phyloP scores from a whole-genome alignment of 1,284 basidiomycete species.

The Microbotryomycetes sp. region DNA sequence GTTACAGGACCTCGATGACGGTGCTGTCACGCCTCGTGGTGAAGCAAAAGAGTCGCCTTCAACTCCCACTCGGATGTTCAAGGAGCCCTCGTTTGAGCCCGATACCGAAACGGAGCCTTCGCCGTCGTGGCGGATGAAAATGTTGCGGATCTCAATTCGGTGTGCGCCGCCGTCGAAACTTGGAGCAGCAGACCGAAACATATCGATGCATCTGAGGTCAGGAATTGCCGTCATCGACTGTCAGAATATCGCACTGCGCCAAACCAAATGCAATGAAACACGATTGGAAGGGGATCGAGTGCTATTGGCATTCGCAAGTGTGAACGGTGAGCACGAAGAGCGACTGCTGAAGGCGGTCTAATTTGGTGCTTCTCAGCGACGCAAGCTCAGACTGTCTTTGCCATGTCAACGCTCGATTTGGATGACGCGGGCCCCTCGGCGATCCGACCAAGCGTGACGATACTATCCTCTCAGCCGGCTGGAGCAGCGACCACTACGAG shows the following conservation, averaged over 20 bases:
- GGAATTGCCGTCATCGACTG: constrained; percentile 43
- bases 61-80: constrained; percentile 1
- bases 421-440: not conserved
- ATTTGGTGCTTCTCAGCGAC: not conserved
- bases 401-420: not conserved
- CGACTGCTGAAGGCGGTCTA: not conserved
- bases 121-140: no score
- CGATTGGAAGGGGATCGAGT: no score
- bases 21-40: not conserved
- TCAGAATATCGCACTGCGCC: constrained; percentile 34
- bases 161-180: constrained; percentile 43
- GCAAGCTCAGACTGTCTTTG: constrained; percentile 2
- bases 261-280: no score
- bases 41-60: not conserved
- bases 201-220: no score
- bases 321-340: no score
- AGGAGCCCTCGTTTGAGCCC: constrained; percentile 1
- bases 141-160: constrained; percentile 40
- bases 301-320: no score
- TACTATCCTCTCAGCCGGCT: not conserved
- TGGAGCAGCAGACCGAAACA: no score
- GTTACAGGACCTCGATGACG: no score
- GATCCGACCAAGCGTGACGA: constrained; percentile 1
- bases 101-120: constrained; percentile 20
- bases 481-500: not conserved